phyloP scores from a whole-genome alignment of 2,329 filamentous ascomycete genomes.

The Verticillium zaregamsianum region DNA sequence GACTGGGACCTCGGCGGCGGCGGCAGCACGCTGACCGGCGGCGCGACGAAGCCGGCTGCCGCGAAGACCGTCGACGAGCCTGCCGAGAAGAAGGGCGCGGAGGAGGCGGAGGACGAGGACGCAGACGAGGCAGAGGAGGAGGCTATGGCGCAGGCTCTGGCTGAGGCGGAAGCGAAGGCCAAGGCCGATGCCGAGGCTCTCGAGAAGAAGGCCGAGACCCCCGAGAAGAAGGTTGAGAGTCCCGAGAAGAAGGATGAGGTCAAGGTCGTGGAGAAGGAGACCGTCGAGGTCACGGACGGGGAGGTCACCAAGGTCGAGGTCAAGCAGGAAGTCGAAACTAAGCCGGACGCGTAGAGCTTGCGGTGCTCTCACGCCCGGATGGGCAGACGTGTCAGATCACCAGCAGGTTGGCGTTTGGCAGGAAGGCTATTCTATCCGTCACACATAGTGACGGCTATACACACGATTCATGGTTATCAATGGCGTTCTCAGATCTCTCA shows the following conservation, averaged over 20 bases:
- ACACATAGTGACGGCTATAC: neutral
- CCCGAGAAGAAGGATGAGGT: neutral
- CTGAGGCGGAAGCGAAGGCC: neutral
- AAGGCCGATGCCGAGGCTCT: slow-evolving; percentile 16
- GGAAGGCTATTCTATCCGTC: neutral
- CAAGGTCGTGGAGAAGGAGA: slow-evolving; percentile 20
- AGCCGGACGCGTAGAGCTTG: neutral
- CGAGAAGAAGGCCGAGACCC: slow-evolving; percentile 8
- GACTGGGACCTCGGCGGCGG: slow-evolving; percentile 67
- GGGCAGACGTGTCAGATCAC: neutral
- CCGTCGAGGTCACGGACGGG: slow-evolving; percentile 15
- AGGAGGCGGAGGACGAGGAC: slow-evolving; percentile 10
- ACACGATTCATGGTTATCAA: neutral
- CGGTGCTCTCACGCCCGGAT: neutral
- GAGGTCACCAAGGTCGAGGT: slow-evolving; percentile 12
- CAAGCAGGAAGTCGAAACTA: slow-evolving; percentile 7
- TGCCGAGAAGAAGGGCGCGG: slow-evolving; percentile 5
- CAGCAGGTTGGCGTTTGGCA: neutral
- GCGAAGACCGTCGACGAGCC: slow-evolving; percentile 11
- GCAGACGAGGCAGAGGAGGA: slow-evolving; percentile 8
- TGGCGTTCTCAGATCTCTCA: too few species aligned
- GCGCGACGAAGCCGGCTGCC: slow-evolving; percentile 8
- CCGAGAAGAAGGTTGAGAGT: slow-evolving; percentile 12
- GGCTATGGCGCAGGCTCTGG: neutral
- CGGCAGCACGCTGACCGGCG: slow-evolving; percentile 1